phyloP scores from a whole-genome alignment of 306 rosid genomes.

The Vigna nakashimae region DNA sequence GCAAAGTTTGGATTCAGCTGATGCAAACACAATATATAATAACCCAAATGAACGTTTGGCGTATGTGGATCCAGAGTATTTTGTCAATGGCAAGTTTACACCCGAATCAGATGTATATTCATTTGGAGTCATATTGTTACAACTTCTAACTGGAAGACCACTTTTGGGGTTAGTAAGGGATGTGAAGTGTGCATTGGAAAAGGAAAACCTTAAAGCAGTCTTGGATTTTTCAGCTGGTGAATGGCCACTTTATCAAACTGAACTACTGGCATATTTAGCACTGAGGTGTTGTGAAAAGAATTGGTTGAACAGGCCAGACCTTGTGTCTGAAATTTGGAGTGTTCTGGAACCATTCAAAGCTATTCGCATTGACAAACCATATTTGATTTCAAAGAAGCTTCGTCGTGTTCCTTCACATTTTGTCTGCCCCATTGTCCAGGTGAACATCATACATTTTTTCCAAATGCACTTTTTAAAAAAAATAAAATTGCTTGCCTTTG shows the following conservation, averaged over 20 bases:
- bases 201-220: slow-evolving; percentile 57
- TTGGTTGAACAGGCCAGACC: slow-evolving; percentile 66
- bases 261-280: slow-evolving; percentile 72
- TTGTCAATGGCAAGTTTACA: slow-evolving; percentile 63
- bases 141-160: slow-evolving; percentile 73
- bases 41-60: slow-evolving; percentile 47
- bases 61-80: slow-evolving; percentile 80
- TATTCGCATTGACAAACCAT: slow-evolving; percentile 55
- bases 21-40: slow-evolving; percentile 37
- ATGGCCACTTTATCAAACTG: slow-evolving; percentile 79
- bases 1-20: slow-evolving; percentile 52
- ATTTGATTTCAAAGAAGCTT: slow-evolving; percentile 65
- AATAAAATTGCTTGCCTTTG: not conserved
- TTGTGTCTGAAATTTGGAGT: slow-evolving; percentile 65
- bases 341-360: slow-evolving; percentile 76
- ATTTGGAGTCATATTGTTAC: slow-evolving; percentile 74
- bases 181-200: slow-evolving; percentile 74
- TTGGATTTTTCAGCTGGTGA: slow-evolving; percentile 92
- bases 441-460: slow-evolving; percentile 46
- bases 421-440: slow-evolving; percentile 96
- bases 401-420: slow-evolving; percentile 84
- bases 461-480: not conserved
- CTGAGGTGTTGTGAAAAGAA: slow-evolving; percentile 74
- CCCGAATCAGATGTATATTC: slow-evolving; percentile 89
- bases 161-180: slow-evolving; percentile 66